Evolutionary conservation across 139 green algal species (phyloP), one percentile per base, ranked within the genome.

Genomic region (Coelastrella sp.): DNA sequence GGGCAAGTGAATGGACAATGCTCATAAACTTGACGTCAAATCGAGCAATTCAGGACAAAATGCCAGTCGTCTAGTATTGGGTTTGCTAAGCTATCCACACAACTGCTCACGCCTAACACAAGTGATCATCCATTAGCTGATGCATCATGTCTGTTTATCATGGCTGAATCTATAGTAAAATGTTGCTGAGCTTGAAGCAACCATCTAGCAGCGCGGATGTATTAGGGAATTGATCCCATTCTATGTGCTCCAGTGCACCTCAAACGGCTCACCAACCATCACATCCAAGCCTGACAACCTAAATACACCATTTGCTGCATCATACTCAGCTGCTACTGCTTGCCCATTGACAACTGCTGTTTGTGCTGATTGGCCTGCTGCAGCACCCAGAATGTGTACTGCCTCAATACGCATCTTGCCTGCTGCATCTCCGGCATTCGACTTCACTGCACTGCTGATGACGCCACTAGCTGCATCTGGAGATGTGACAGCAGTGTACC

Each of bases 371-470:
- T 78, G 11, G 24, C 22, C 70, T n/a, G 35, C 20, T n/a, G 85
- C 57, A 9, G 75, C 68, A 24, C 85, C 85, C 22, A 90, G 57
- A 24, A 90, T 84, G 74, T 90, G 85, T 17, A 90, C 74, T 11
- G 73, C 85, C 15, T 63, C 58, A 27, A 90, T 84, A 15, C 59
- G 59, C 6, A 90, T 76, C 66, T 80, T 81, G 74, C 57, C 85
- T 8, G n/a, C 25, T 20, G 73, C 85, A 7, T 60, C 25, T 6
- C 85, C 85, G 6, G 73, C 85, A 49, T 84, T 35, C 0, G 85
- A n/a, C 58, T 78, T 75, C 57, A 90, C 58, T 22, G 15, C 65
- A 35, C 74, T 90, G 85, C 73, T 84, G 73, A 90, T 74, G 73
- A 20, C 61, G 22, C 85, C 85, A 25, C 57, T 63, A 12, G 22